These are phyloP conservation scores for Tolypocladium paradoxum DNA, from an alignment of 2,329 filamentous ascomycete genomes.

Conservation along the genomic window DNA sequence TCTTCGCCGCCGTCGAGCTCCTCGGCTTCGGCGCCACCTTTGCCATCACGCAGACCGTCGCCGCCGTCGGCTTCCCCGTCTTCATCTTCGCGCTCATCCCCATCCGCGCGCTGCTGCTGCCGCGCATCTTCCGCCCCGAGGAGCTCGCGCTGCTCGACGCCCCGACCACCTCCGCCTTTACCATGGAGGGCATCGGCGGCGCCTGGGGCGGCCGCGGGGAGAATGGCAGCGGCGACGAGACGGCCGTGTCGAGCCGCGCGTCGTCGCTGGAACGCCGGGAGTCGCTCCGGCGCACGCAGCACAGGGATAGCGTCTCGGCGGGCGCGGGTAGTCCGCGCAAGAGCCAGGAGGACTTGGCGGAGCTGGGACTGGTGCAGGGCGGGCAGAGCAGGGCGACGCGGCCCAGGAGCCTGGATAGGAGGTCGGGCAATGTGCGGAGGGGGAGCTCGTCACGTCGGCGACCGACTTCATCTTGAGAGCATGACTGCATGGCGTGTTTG, in stretches of 20 bases:
- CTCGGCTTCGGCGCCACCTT: slow-evolving; percentile 67
- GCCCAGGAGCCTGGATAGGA: slow-evolving; percentile 13
- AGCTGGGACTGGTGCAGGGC: slow-evolving; percentile 19
- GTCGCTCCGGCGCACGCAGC: slow-evolving; percentile 2
- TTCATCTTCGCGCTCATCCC: slow-evolving; percentile 63
- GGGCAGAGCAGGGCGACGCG: slow-evolving; percentile 18
- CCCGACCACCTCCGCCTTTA: slow-evolving; percentile 65
- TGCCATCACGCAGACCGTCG: slow-evolving; percentile 73
- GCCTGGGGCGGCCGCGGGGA: slow-evolving; percentile 33
- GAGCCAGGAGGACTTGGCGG: slow-evolving; percentile 23
- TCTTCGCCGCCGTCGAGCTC: slow-evolving; percentile 58
- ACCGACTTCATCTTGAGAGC: not conserved
- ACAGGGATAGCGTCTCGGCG: slow-evolving; percentile 15
- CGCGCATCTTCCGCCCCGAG: slow-evolving; percentile 44
- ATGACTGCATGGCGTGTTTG: not conserved
- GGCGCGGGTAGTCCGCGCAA: slow-evolving; percentile 16
- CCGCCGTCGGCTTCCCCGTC: slow-evolving; percentile 70
- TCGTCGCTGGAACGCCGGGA: slow-evolving; percentile 4
- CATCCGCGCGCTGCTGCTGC: slow-evolving; percentile 51
- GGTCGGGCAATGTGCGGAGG: not conserved
- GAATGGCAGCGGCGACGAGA: slow-evolving; percentile 9
- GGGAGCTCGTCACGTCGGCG: not conserved
- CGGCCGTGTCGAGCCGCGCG: slow-evolving; percentile 4
- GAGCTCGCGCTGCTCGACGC: slow-evolving; percentile 57
- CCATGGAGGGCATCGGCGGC: slow-evolving; percentile 65